These are phyloP conservation scores for Trametes hirsuta DNA, from an alignment of 1,284 basidiomycete genomes.

Conservation along the genomic window DNA sequence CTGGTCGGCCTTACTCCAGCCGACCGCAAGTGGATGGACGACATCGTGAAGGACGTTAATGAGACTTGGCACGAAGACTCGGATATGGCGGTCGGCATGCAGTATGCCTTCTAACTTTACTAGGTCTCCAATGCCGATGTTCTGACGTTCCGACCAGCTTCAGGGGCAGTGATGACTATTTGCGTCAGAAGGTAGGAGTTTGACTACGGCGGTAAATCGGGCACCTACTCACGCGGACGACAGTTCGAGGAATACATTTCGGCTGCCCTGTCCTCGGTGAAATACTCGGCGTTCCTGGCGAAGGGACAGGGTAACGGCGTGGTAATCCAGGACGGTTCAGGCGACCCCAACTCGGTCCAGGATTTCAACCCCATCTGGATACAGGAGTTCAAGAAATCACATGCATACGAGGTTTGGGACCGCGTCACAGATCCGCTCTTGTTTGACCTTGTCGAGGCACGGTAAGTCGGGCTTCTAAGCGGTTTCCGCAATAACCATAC, in stretches of 20 bases:
- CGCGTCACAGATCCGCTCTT: slow-evolving; percentile 84
- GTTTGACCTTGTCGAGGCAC: slow-evolving; percentile 91
- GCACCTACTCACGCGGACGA: neutral
- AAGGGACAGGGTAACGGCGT: slow-evolving; percentile 68
- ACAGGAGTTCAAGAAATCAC: slow-evolving; percentile 80
- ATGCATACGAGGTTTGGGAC: slow-evolving; percentile 88
- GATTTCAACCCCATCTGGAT: slow-evolving; percentile 89
- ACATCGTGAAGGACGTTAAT: slow-evolving; percentile 46
- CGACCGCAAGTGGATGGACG: slow-evolving; percentile 96
- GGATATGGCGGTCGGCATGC: slow-evolving; percentile 57
- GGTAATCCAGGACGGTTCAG: slow-evolving; percentile 63
- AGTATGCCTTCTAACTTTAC: slow-evolving; percentile 46
- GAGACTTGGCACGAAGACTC: slow-evolving; percentile 69
- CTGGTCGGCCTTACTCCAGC: slow-evolving; percentile 84
- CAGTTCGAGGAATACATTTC: slow-evolving; percentile 88
- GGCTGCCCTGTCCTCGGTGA: slow-evolving; percentile 80
- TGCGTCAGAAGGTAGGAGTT: slow-evolving; percentile 74
- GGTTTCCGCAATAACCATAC: neutral
- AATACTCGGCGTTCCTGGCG: slow-evolving; percentile 81
- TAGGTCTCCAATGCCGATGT: neutral
- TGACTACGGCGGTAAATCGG: neutral
- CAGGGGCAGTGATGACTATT: slow-evolving; percentile 91
- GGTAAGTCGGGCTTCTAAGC: slow-evolving; percentile 46
- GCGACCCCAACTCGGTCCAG: slow-evolving; percentile 54
- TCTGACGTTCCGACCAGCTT: slow-evolving; percentile 53